phyloP scores from a whole-genome alignment of 768 basidiomycete genomes.

The Collybiopsis confluens region DNA sequence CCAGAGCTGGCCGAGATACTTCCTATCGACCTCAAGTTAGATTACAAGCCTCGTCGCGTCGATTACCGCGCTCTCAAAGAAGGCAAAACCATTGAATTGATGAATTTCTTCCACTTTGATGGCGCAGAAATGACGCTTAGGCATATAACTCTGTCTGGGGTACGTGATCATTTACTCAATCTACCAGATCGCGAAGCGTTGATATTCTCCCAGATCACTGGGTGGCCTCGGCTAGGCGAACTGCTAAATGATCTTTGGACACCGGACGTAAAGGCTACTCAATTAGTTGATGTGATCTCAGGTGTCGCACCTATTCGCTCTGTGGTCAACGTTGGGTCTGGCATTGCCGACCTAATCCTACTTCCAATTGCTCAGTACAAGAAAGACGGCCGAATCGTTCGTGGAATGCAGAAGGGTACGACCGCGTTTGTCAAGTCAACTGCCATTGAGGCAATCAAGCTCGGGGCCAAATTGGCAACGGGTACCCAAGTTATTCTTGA shows the following conservation, averaged over 20 bases:
- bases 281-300: conserved; percentile 94
- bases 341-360: conserved; percentile 92
- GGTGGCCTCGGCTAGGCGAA: conserved; percentile 88
- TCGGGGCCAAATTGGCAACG: conserved; percentile 90
- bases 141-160: conserved; percentile 88
- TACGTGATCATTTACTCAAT: conserved; percentile 36
- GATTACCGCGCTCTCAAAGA: conserved; percentile 89
- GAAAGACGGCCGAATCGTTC: conserved; percentile 90
- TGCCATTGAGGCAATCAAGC: conserved; percentile 91
- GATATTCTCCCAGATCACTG: conserved; percentile 64
- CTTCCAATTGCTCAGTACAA: conserved; percentile 97
- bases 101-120: conserved; percentile 99
- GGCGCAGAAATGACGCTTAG: conserved; percentile 97
- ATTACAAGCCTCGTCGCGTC: conserved; percentile 97
- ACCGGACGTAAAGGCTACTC: conserved; percentile 97
- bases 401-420: conserved; percentile 92
- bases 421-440: conserved; percentile 92
- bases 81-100: conserved; percentile 91
- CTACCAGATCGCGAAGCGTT: conserved; percentile 7
- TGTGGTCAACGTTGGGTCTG: conserved; percentile 95
- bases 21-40: conserved; percentile 91
- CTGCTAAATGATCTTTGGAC: conserved; percentile 98
- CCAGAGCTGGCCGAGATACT: conserved; percentile 92
- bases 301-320: conserved; percentile 96
- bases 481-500: conserved; percentile 98